Evolutionary conservation across 192 early-diverging fungal species (phyloP).

Genomic region (Entomortierella chlamydospora): DNA sequence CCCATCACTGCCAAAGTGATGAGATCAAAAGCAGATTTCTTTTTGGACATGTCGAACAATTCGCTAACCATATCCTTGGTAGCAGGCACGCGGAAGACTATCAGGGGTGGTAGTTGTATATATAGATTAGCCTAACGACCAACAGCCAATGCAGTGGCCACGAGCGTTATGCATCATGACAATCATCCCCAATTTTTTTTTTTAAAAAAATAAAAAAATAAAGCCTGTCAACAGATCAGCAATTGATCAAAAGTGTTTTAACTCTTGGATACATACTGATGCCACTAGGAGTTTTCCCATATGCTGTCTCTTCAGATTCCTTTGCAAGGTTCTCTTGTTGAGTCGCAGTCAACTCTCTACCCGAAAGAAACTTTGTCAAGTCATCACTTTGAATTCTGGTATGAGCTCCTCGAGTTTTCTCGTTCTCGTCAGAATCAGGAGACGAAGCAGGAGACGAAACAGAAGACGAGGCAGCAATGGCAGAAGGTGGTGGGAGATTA

Average conservation of each 20-base stretch:
- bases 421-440: not conserved
- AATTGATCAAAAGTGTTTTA: no score
- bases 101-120: not conserved
- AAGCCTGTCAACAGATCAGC: no score
- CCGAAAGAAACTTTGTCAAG: slow-evolving; percentile 13
- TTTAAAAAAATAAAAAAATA: no score
- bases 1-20: slow-evolving; percentile 73
- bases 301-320: slow-evolving; percentile 31
- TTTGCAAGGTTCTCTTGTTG: slow-evolving; percentile 39
- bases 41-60: slow-evolving; percentile 73
- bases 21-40: slow-evolving; percentile 81
- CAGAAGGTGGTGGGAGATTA: not conserved
- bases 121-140: not conserved
- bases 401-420: not conserved
- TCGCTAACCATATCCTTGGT: slow-evolving; percentile 81
- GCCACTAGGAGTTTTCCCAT: slow-evolving; percentile 50
- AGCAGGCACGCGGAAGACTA: slow-evolving; percentile 79
- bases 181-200: no score
- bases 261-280: slow-evolving; percentile 34
- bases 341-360: slow-evolving; percentile 2
- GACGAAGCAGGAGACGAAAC: not conserved
- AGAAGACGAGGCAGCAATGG: not conserved
- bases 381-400: slow-evolving; percentile 14
- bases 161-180: not conserved
- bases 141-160: slow-evolving; percentile 11